phyloP scores from a whole-genome alignment of 23 red algal genomes.

The Gracilaria domingensis region DNA sequence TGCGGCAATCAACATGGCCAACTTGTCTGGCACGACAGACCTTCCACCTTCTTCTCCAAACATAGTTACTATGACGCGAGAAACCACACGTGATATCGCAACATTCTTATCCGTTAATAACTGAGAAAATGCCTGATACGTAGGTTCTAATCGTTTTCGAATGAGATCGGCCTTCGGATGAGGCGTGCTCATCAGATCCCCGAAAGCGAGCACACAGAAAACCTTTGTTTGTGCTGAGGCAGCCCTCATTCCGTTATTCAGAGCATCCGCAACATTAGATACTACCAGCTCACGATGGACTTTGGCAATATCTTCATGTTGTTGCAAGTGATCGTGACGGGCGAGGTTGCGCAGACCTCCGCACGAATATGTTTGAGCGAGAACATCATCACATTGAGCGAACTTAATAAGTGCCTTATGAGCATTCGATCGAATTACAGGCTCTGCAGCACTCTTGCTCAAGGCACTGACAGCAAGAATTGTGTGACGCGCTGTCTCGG shows the following conservation, averaged over 20 bases:
- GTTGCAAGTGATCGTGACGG: constrained; percentile 18
- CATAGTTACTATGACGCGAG: constrained; percentile 25
- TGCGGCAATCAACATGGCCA: constrained; percentile 44
- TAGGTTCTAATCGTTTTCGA: constrained; percentile 44
- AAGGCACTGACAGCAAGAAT: constrained; percentile 61
- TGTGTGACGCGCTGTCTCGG: constrained; percentile 48
- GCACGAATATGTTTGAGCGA: constrained; percentile 66
- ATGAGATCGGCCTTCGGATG: constrained; percentile 72
- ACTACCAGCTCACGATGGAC: constrained; percentile 77
- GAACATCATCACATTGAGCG: constrained; percentile 27
- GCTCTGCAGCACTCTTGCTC: constrained; percentile 51
- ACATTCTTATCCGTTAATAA: constrained; percentile 41
- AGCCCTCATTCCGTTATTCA: constrained; percentile 37
- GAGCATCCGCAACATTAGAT: constrained; percentile 41
- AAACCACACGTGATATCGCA: constrained; percentile 30
- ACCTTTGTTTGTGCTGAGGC: constrained; percentile 34
- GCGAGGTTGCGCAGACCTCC: constrained; percentile 68
- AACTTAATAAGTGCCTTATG: constrained; percentile 55
- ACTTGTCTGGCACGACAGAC: background rate
- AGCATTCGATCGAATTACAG: constrained; percentile 28
- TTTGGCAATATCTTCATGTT: constrained; percentile 24
- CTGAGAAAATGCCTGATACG: constrained; percentile 57
- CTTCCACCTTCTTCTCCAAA: constrained; percentile 29
- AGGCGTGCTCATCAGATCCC: constrained; percentile 61
- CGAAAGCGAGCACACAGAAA: constrained; percentile 57